These are phyloP conservation scores for Boletus huronensis DNA, from an alignment of 768 basidiomycete genomes.

Conservation along the genomic window DNA sequence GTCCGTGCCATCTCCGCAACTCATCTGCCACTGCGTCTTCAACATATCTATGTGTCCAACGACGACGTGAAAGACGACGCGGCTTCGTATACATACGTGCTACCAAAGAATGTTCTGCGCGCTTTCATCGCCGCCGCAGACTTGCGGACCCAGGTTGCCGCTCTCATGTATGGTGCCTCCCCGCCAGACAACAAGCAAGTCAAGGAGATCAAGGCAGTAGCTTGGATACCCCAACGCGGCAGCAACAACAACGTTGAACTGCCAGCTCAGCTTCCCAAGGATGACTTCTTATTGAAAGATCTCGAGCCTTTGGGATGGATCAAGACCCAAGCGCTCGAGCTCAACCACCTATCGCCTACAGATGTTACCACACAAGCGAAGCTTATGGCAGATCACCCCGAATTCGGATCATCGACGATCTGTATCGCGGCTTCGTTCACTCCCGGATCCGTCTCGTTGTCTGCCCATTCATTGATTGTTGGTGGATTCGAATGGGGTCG, in stretches of 20 bases:
- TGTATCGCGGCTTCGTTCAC: slow-evolving; percentile 96
- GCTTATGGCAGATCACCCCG: slow-evolving; percentile 93
- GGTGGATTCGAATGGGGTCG: slow-evolving; percentile 98
- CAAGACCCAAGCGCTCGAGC: slow-evolving; percentile 93
- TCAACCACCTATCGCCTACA: slow-evolving; percentile 86
- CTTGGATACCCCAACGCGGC: slow-evolving; percentile 97
- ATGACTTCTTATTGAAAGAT: slow-evolving; percentile 93
- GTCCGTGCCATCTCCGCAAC: slow-evolving; percentile 97
- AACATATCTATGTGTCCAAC: slow-evolving; percentile 98
- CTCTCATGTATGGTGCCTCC: slow-evolving; percentile 87
- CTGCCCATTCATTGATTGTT: slow-evolving; percentile 85
- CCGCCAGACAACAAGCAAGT: slow-evolving; percentile 97
- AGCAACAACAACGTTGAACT: slow-evolving; percentile 94
- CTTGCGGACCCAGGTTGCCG: slow-evolving; percentile 93
- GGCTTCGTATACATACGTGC: slow-evolving; percentile 88
- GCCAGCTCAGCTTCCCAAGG: slow-evolving; percentile 84
- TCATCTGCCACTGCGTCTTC: slow-evolving; percentile 90
- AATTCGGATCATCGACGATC: slow-evolving; percentile 92
- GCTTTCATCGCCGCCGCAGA: slow-evolving; percentile 93
- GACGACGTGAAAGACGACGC: slow-evolving; percentile 99
- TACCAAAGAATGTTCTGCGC: slow-evolving; percentile 95
- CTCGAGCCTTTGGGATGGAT: slow-evolving; percentile 95
- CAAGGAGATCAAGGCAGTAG: slow-evolving; percentile 97
- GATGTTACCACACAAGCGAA: slow-evolving; percentile 95
- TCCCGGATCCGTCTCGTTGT: slow-evolving; percentile 94